Evolutionary conservation across 805 yeast species (phyloP), one percentile per base, ranked within the genome.

Genomic region (Isabelozyma gotoi): DNA sequence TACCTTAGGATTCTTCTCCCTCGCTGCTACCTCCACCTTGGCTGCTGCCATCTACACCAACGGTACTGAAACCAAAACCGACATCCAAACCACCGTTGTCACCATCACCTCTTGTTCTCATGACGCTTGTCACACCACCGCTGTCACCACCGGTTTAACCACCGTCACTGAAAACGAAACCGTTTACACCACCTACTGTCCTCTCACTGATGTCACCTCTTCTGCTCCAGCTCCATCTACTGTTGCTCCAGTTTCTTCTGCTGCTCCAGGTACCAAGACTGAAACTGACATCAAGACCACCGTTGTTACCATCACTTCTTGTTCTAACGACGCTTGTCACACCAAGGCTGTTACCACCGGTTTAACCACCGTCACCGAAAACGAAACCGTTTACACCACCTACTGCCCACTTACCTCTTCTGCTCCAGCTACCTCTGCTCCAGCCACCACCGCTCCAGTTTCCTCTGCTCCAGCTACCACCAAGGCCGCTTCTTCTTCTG

Each of bases 21-120:
- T 53, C 39, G 47, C 57, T 40, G 55, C 55, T 41, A 16, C 39
- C 31, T 21, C 39, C 2, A 53, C 65, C 49, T 59, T 57, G 40
- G 54, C 58, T 43, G 64, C 64, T 45, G 55, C 57, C 40, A 51
- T 54, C 46, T 59, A 60, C 48, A 41, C 59, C 37, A 65, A 60
- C 59, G 53, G 45, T 37, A 62, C 68, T 35, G 51, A 53, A 27
- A 61, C 68, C 39, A 59, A 40, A 11, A 62, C 66, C 46, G 59
- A 52, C 47, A 45, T 52, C 24, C 46, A 51, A 7, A 62, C 67
- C 44, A 61, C 70, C 24, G 64, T 65, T 38, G 55, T 65, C 36
- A 67, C 72, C 46, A 54, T 65, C 50, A 67, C 73, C 38, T 63
- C 71, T 33, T 69, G 74, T 53, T 51, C 59, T 11, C 58, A 58